phyloP scores from a whole-genome alignment of 495 filamentous ascomycete genomes.

The Hypomontagnella monticulosa region DNA sequence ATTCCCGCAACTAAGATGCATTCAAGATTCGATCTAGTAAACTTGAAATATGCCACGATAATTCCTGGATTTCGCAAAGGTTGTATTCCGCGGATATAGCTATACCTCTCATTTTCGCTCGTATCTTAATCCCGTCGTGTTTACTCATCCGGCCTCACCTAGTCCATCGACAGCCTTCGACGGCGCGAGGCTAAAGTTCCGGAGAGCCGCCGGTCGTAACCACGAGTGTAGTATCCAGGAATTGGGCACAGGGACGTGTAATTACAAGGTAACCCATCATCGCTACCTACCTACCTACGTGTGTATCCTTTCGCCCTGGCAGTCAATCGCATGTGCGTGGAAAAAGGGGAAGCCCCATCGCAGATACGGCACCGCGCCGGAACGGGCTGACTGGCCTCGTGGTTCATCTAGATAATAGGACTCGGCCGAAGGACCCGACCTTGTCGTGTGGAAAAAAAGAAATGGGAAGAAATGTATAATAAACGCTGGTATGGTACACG shows the following conservation, averaged over 20 bases:
- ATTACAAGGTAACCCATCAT: constrained; percentile 14
- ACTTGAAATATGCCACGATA: too few species aligned
- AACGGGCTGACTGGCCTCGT: neutral
- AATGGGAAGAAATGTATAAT: neutral
- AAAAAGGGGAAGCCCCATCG: neutral
- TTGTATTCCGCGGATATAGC: too few species aligned
- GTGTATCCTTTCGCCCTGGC: neutral
- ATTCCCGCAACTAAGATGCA: too few species aligned
- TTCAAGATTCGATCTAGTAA: too few species aligned
- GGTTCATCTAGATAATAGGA: constrained; percentile 2
- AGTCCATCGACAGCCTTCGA: neutral
- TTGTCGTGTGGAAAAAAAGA: constrained; percentile 1
- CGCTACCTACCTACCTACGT: constrained; percentile 1
- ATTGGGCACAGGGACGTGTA: neutral
- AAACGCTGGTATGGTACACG: neutral
- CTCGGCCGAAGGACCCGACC: constrained; percentile 20
- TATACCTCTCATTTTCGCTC: neutral
- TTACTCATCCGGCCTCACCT: neutral
- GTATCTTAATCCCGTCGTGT: neutral
- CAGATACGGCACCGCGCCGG: constrained; percentile 9
- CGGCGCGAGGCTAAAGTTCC: constrained; percentile 18
- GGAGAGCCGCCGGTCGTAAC: constrained; percentile 29
- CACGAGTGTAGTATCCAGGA: constrained; percentile 11
- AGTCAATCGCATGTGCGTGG: constrained; percentile 2
- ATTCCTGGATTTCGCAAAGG: too few species aligned